Evolutionary conservation across 1,284 basidiomycete species (phyloP).

Genomic region (Rhodotorula sp.): DNA sequence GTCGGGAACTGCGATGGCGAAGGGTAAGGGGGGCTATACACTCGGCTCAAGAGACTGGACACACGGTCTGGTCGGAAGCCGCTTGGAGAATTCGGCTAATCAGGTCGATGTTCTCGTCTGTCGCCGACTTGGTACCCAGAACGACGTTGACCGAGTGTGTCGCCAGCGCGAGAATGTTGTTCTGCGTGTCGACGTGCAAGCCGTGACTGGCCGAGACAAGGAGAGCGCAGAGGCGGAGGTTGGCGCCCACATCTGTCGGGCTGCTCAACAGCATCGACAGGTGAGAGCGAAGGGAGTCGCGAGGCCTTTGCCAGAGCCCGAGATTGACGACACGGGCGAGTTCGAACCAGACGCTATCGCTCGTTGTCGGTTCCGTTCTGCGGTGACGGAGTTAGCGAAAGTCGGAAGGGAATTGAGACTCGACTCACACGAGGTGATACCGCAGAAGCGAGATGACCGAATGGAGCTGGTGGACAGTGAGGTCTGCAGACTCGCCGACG

Average conservation of each 20-base stretch:
- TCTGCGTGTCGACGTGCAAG: not conserved
- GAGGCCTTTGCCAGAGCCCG: not conserved
- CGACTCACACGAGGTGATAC: not conserved
- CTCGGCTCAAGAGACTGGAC: not conserved
- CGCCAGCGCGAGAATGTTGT: not conserved
- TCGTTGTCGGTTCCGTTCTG: not conserved
- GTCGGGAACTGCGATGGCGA: conserved; percentile 1
- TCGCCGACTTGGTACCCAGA: not conserved
- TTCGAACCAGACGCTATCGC: not conserved
- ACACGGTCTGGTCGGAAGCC: conserved; percentile 12
- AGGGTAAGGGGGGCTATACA: not conserved
- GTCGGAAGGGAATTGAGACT: not conserved
- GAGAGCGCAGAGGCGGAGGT: conserved; percentile 12
- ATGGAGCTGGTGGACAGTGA: not conserved
- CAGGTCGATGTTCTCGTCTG: conserved; percentile 2
- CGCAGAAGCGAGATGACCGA: not conserved
- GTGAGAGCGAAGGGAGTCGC: not conserved
- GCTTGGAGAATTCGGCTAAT: conserved; percentile 8
- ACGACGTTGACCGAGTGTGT: not conserved
- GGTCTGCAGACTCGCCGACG: too few relatives aligned
- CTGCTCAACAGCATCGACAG: not conserved
- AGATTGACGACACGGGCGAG: not conserved
- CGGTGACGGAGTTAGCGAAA: not conserved
- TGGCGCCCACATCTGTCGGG: not conserved
- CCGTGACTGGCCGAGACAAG: conserved; percentile 2